Evolutionary conservation across 176 grass and related monocot genomes (phyloP), one percentile per base, ranked within the genome.

Genomic region (Musa schizocarpa): DNA sequence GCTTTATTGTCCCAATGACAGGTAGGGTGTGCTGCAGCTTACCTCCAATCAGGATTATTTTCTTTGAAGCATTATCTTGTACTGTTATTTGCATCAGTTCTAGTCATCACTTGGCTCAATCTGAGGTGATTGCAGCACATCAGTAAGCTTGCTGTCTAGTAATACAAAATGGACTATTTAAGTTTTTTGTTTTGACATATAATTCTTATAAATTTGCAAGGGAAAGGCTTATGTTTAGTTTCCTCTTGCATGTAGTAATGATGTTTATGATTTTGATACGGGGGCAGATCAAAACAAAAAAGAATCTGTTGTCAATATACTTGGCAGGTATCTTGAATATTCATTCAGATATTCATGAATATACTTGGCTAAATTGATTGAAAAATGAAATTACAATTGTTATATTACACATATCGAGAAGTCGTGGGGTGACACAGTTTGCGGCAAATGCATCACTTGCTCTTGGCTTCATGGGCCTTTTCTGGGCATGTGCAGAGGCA

Each of bases 81-180:
- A 27, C 78, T 98, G 27, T 75, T 93, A 73, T 54, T 63, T 80
- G 86, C 90, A 52, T 87, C 82, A 57, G 73, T 86, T 53, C 75
- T 98, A 73, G 86, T 98, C 57, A 98, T 93, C 76, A 91, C 86
- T 48, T 98, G 94, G 94, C 94, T 98, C 49, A 98, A 93, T 84
- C 77, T 98, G 21, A 91, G 94, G 90, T 98, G 67, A 72, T 11
- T 68, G 9, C 48, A 21, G 65, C 13, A 53, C 27, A 52, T 19
- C 12, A 43, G 7, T 56, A 24, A 56, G 24, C 16, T 1, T 56
- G 23, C 25, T 74, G 14, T 17, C 20, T 8, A 74, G 11, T 1
- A 74, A 25, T 74, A 55, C 12, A 50, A 9, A 19, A 25, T 9
- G 11, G 17, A 53, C 21, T 21, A 13, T 10, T 53, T 13, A 19